phyloP scores from a whole-genome alignment of 2,329 filamentous ascomycete genomes.

The Paecilomyces sp. region DNA sequence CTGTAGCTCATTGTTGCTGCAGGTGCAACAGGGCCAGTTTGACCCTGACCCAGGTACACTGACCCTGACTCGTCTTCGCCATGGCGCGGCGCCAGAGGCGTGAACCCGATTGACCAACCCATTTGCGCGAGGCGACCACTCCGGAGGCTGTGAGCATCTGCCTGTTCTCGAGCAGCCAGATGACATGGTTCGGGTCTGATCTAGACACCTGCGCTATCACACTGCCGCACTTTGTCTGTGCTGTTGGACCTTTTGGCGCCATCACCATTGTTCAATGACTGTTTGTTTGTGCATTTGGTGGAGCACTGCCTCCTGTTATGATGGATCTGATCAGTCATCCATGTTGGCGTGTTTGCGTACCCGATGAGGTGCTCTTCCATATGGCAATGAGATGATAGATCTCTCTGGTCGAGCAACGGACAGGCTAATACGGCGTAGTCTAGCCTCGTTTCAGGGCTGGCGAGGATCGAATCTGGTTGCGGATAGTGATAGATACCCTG shows the following conservation, averaged over 20 bases:
- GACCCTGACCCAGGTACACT: not conserved
- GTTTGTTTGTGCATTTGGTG: not conserved
- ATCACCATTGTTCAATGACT: not conserved
- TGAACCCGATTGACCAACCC: not conserved
- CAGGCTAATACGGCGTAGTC: not conserved
- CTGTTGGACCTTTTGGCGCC: not conserved
- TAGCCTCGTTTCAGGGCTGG: not conserved
- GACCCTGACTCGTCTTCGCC: not conserved
- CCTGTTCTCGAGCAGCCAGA: not conserved
- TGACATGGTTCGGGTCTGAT: not conserved
- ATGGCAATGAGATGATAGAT: not conserved
- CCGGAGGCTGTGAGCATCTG: slow-evolving; percentile 1
- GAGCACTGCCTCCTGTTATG: not conserved
- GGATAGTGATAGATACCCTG: not conserved
- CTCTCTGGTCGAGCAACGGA: not conserved
- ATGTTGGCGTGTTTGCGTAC: not conserved
- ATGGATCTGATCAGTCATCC: not conserved
- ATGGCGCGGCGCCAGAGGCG: not conserved
- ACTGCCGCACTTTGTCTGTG: not conserved
- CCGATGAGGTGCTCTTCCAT: not conserved
- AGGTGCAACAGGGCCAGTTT: not conserved
- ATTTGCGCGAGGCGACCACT: slow-evolving; percentile 1
- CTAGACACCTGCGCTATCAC: not conserved
- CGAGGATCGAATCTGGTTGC: not conserved
- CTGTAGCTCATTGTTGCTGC: not conserved